Percentiles rank a stretch among this genome's conserved stretches.
Evolutionary conservation across 805 yeast species (phyloP).

Genomic region (Lachancea lanzarotensis): DNA sequence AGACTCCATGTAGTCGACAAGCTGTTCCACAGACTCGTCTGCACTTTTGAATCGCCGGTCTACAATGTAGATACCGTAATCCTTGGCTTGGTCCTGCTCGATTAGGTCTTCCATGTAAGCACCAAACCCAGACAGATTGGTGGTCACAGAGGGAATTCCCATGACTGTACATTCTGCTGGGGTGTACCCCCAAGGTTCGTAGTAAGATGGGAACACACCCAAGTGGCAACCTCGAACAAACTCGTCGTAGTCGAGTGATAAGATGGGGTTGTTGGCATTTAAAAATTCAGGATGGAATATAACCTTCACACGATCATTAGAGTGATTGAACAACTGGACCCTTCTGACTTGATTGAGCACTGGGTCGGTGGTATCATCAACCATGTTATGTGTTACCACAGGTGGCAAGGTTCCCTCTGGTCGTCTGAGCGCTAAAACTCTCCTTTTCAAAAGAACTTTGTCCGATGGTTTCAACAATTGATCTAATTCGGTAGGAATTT

Average conservation of each 20-base stretch:
- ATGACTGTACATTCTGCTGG: constrained; percentile 99
- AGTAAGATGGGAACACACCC: constrained; percentile 97
- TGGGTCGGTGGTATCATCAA: constrained; percentile 86
- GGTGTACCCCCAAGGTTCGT: constrained; percentile 99
- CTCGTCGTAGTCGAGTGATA: constrained; percentile 92
- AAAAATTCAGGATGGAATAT: constrained; percentile 97
- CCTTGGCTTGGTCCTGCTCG: constrained; percentile 71
- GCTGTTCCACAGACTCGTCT: constrained; percentile 88
- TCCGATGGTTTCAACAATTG: constrained; percentile 83
- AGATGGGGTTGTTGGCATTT: constrained; percentile 88
- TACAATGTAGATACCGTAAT: constrained; percentile 94
- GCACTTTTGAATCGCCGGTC: constrained; percentile 89
- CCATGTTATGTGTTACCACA: constrained; percentile 94
- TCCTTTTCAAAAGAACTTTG: constrained; percentile 79
- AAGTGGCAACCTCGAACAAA: constrained; percentile 96
- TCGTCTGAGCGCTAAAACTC: constrained; percentile 88
- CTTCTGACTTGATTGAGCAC: constrained; percentile 85
- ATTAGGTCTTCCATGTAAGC: constrained; percentile 98
- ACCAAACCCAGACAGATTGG: constrained; percentile 94
- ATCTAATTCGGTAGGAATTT: constrained; percentile 69
- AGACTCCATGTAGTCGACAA: constrained; percentile 82
- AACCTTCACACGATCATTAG: constrained; percentile 87
- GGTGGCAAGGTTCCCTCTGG: constrained; percentile 73
- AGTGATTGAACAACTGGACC: constrained; percentile 82
- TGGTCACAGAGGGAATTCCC: constrained; percentile 98